phyloP scores from a whole-genome alignment of 2,329 filamentous ascomycete species.

The Claviceps sp. region DNA sequence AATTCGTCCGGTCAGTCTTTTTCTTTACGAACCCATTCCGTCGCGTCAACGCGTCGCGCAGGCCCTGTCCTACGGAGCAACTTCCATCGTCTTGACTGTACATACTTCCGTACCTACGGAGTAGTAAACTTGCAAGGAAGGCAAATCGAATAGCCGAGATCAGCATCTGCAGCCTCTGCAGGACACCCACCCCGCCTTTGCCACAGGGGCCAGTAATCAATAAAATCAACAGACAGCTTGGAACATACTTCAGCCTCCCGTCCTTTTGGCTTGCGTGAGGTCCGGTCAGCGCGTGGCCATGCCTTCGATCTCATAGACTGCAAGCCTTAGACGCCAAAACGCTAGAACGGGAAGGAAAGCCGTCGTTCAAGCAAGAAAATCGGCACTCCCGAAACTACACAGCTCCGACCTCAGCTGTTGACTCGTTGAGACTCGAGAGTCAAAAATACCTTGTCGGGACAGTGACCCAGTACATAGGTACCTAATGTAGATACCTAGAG shows the following conservation, averaged over 20 bases:
- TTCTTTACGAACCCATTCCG: background rate
- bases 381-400: background rate
- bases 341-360: background rate
- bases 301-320: background rate
- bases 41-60: background rate
- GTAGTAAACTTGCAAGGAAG: background rate
- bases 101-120: background rate
- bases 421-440: no score
- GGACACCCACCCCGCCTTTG: background rate
- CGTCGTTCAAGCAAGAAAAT: background rate
- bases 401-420: background rate
- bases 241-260: background rate
- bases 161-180: background rate
- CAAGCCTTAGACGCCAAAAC: background rate
- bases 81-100: no score
- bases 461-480: background rate
- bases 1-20: background rate
- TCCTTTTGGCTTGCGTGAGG: background rate
- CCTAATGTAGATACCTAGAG: background rate
- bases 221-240: background rate
- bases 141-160: background rate
- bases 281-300: background rate
- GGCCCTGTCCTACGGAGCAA: background rate
- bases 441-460: background rate
- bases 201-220: background rate